These are phyloP conservation scores for Termitomyces eurrhizus DNA, from an alignment of 768 basidiomycete genomes.

Conservation along the genomic window DNA sequence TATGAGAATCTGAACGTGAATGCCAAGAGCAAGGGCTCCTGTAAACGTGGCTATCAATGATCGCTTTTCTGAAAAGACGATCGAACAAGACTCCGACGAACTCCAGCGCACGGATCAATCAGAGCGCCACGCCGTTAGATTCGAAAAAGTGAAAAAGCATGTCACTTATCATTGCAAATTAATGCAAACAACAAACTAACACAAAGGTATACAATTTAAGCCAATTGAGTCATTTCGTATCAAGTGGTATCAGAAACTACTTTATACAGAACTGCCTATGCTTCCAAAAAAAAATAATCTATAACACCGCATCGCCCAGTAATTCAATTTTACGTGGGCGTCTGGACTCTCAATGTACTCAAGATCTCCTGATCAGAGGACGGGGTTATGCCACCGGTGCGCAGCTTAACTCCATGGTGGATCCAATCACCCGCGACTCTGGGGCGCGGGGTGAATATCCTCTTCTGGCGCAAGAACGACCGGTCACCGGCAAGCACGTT, in stretches of 20 bases:
- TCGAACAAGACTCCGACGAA: neutral
- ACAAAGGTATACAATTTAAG: neutral
- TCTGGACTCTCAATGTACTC: conserved; percentile 10
- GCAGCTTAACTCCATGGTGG: conserved; percentile 16
- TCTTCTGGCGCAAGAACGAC: conserved; percentile 36
- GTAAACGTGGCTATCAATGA: neutral
- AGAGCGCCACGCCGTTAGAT: neutral
- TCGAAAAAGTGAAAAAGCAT: neutral
- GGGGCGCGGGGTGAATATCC: conserved; percentile 21
- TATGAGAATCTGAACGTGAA: neutral
- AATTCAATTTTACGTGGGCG: conserved; percentile 6
- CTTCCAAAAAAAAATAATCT: neutral
- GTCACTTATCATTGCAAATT: no score
- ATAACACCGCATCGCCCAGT: neutral
- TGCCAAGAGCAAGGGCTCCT: neutral
- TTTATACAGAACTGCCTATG: neutral
- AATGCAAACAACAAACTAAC: neutral
- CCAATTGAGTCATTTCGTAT: neutral
- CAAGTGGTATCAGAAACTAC: neutral
- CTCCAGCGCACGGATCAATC: neutral
- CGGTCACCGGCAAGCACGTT: conserved; percentile 56
- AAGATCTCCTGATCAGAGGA: conserved; percentile 9
- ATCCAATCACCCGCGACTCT: conserved; percentile 19
- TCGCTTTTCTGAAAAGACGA: neutral
- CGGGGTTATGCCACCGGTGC: conserved; percentile 18